Base-by-base conservation (phyloP, 257 asterid genomes). In the Solanum medicagineum region DNA sequence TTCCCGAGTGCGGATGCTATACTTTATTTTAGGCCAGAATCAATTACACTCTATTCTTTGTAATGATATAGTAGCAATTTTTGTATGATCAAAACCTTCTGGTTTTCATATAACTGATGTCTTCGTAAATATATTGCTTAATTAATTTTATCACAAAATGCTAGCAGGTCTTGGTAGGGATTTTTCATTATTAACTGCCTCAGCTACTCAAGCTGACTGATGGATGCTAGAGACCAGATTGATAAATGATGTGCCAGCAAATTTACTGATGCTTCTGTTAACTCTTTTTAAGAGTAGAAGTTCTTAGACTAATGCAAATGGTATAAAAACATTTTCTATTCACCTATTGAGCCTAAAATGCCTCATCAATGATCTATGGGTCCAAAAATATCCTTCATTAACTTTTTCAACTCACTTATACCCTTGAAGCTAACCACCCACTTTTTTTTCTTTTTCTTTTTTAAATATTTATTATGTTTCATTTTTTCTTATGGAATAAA, bases 51-150 rank as follows among this genome's bases (percentile, higher is more conserved):
- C 10, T 79, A 16, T 79, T 53, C 49, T 26, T 79, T 79, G 65
- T 26, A 79, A 53, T 79, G 83, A 53, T 79, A 16, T 53, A 51
- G 65, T 26, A 79, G 83, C 62, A 53, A 26, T 53, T 51, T 75
- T 17, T 26, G 26, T 54, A 26, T 79, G 65, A 16, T 79, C 63
- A 77, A 77, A 77, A 47, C 26, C 44, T 4, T 77, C 29, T 16
- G 26, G 49, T 53, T 49, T 75, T 17, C 62, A 49, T 75, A 44
- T 8, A 24, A 22, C 24, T 1, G 2, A 26, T 24, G 22, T 79
- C 65, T 53, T 53, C 26, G 32, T 73, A 73, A n/a, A 73, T 73
- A 22, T 20, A 57, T 10, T n/a, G 40, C 57, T 73, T 45, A 0
- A 44, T 73, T 22, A 44, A 19, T 70, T 70, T 44, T 20, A n/a